These are phyloP conservation scores for Pseudisothecium myosuroides DNA, from an alignment of 225 moss, liverwort and hornwort genomes.

Conservation along the genomic window DNA sequence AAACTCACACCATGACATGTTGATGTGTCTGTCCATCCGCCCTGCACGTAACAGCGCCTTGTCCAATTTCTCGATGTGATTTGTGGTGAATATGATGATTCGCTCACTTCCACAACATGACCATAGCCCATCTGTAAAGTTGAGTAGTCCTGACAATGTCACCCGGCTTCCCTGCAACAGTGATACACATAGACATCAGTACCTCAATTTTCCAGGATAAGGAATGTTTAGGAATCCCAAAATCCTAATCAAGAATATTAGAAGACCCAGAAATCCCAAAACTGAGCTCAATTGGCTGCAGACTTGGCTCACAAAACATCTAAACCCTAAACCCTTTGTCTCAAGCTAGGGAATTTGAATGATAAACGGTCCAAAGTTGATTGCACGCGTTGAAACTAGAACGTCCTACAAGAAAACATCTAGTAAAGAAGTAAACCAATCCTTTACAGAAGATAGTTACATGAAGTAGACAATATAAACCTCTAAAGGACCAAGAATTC, in stretches of 20 bases:
- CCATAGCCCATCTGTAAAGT: conserved; percentile 86
- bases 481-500: neutral
- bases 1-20: conserved; percentile 67
- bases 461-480: neutral
- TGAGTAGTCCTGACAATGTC: conserved; percentile 73
- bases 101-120: conserved; percentile 74
- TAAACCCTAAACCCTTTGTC: neutral
- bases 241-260: neutral
- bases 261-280: neutral
- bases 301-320: neutral
- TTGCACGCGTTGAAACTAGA: neutral
- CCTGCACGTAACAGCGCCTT: conserved; percentile 69
- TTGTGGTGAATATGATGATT: conserved; percentile 87
- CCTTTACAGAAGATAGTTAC: neutral
- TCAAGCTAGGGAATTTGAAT: neutral
- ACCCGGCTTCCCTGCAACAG: conserved; percentile 42
- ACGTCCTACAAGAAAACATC: neutral
- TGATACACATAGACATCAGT: neutral
- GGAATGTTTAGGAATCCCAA: neutral
- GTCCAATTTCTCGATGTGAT: conserved; percentile 65
- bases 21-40: conserved; percentile 76
- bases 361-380: neutral
- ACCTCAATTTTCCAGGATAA: neutral
- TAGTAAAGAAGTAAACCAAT: neutral
- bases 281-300: neutral